A percentile compares a stretch with the other conserved stretches of the same genome.
phyloP scores from a whole-genome alignment of 2,329 filamentous ascomycete species.

The Tolypocladium tundrense region DNA sequence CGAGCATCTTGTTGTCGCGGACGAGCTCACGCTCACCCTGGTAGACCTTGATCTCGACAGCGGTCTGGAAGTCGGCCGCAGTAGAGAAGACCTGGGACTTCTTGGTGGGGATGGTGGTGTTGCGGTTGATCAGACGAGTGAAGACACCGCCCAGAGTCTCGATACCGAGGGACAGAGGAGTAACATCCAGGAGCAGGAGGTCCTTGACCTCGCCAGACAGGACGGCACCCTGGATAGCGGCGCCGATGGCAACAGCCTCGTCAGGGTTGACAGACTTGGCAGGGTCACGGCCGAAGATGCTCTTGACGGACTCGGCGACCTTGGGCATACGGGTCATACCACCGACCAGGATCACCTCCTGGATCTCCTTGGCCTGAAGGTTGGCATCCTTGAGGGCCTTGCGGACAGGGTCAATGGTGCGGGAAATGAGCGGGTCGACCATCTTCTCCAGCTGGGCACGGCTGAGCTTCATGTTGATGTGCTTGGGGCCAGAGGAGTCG shows the following conservation, averaged over 20 bases:
- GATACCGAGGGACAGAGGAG: constrained; percentile 92
- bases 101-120: constrained; percentile 98
- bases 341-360: constrained; percentile 96
- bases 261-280: constrained; percentile 98
- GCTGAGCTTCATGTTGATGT: constrained; percentile 94
- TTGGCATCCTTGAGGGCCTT: constrained; percentile 95
- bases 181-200: constrained; percentile 89
- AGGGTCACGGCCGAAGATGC: constrained; percentile 90
- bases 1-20: constrained; percentile 95
- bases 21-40: constrained; percentile 99
- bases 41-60: constrained; percentile 99
- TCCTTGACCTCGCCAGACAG: constrained; percentile 95
- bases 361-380: constrained; percentile 84
- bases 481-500: constrained; percentile 89
- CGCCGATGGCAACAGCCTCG: constrained; percentile 95
- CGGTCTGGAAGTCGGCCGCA: constrained; percentile 94
- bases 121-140: constrained; percentile 96
- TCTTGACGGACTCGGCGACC: constrained; percentile 92
- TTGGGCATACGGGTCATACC: constrained; percentile 99
- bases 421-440: constrained; percentile 78
- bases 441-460: constrained; percentile 88
- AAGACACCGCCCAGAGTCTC: constrained; percentile 97
- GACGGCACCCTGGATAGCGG: constrained; percentile 93
- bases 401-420: constrained; percentile 84
- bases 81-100: constrained; percentile 98